Evolutionary conservation across 768 basidiomycete genomes (phyloP).

Genomic region (Boletus pseudo-olivaceus): DNA sequence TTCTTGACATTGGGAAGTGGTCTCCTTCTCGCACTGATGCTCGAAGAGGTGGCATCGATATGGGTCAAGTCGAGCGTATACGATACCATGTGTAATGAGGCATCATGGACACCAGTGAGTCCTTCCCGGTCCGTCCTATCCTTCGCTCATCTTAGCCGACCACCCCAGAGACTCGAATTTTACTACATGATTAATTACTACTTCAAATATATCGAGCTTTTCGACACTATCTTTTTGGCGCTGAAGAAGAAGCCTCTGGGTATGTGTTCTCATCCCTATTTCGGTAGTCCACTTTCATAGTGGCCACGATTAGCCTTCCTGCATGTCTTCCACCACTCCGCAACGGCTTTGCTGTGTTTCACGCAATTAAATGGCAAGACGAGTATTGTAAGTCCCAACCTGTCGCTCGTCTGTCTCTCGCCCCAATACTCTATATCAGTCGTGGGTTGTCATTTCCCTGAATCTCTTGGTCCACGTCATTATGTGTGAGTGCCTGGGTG

Average conservation of each 20-base stretch:
- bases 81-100: conserved; percentile 69
- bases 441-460: conserved; percentile 91
- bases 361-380: conserved; percentile 93
- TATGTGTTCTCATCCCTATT: conserved; percentile 35
- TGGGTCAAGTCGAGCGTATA: conserved; percentile 68
- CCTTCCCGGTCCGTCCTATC: background rate
- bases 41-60: conserved; percentile 87
- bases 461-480: conserved; percentile 94
- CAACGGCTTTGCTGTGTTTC: conserved; percentile 92
- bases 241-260: conserved; percentile 98
- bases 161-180: conserved; percentile 75
- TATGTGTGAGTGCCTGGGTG: conserved; percentile 74
- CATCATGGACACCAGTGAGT: conserved; percentile 86
- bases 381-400: conserved; percentile 66
- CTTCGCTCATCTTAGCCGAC: background rate
- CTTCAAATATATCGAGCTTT: conserved; percentile 95
- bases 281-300: conserved; percentile 4
- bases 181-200: conserved; percentile 99
- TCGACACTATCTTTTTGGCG: conserved; percentile 96
- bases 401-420: background rate
- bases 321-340: conserved; percentile 99
- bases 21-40: conserved; percentile 83
- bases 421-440: conserved; percentile 45
- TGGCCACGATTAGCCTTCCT: conserved; percentile 66
- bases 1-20: conserved; percentile 80